Base-by-base conservation (phyloP, 2,329 filamentous ascomycete genomes). In the Tolypocladium tropicale region DNA sequence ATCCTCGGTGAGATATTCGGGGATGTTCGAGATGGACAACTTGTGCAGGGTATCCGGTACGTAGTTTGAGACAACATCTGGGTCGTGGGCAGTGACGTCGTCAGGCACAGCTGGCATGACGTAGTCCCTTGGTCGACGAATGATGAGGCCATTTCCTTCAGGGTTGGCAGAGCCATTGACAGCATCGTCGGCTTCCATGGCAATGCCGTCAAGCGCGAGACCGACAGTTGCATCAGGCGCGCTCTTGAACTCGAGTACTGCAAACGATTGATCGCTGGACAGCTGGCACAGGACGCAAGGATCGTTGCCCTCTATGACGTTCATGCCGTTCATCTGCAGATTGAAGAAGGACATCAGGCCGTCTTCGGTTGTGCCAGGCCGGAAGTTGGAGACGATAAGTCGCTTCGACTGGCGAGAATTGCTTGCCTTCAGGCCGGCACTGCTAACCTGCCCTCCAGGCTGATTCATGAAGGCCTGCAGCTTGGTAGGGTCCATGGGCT, bases 381-480 rank as follows among this genome's bases (percentile, higher is more conserved):
- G 88, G 16, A 99, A 73, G 68, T 95, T 96, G 74, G 90, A 86
- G 33, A 92, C 83, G 63, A 99, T 83, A 28, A 99, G 82, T 62
- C 95, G 89, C 77, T 95, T 97, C 53, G 92, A 86, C 74, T 99
- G 94, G 61, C 94, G 87, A 18, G 94, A 92, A 71, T 96, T 96
- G 54, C 88, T 89, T 4, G 94, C 91, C 72, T 95, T 95, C 55
- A 99, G 82, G 6, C 90, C 84, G n/a, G 89, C 82, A 64, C 83
- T 90, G 59, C 83, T 87, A 57, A 82, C 74, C 66, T 85, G 75
- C 55, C 86, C 86, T 55, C 83, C 84, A 16, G 93, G 89, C 68
- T 95, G 91, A 70, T 89, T 92, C 84, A 96, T 95, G 71, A 99
- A 95, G 25, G 93, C 91, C 70, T 96, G 91, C 52, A 99, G 80